Evolutionary conservation across 2,329 filamentous ascomycete genomes (phyloP), one percentile per base, ranked within the genome.

Genomic region (Cytospora mali): DNA sequence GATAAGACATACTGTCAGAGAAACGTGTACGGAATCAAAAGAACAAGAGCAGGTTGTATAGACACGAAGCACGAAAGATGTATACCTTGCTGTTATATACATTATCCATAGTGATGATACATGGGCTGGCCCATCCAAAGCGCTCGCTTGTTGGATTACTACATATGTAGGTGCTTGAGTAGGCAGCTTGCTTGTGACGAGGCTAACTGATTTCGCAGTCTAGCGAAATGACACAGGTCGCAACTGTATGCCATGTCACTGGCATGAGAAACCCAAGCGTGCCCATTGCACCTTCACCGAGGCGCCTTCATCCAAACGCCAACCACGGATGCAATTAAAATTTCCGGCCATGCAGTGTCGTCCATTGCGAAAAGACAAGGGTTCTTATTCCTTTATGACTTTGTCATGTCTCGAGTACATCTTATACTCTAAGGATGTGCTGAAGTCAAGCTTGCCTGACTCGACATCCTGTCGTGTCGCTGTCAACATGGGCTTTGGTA

Each of bases 371-470:
- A 7, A 23, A 28, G 11, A n/a, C 4, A 16, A 28, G 18, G 39
- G 21, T 16, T 9, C 39, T 49, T 71, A 71, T 53, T 75, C 74
- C n/a, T 79, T 76, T 3, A 73, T 71, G 1, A 81, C 81, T 72
- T 81, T 81, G 70, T 87, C 80, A 68, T 87, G 83, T 33, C 84
- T 75, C 55, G 84, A 85, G 71, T 86, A 88, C 81, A 86, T 84
- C 72, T 83, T 83, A 74, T 84, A 87, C 74, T 88, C 85, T 5
- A 81, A 75, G 11, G 80, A 81, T 51, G 77, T 84, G 64, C 80
- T 80, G 70, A 86, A 84, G 67, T 84, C 82, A 33, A 88, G 75
- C 73, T 84, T 85, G 55, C 84, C 82, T 69, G 79, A 77, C 75
- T 88, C 86, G 52, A 88, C 84, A 69, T 88, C 82, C 66, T 82